Evolutionary conservation across 2,329 filamentous ascomycete genomes (phyloP).

Genomic region (Acephala macrosclerotiorum): DNA sequence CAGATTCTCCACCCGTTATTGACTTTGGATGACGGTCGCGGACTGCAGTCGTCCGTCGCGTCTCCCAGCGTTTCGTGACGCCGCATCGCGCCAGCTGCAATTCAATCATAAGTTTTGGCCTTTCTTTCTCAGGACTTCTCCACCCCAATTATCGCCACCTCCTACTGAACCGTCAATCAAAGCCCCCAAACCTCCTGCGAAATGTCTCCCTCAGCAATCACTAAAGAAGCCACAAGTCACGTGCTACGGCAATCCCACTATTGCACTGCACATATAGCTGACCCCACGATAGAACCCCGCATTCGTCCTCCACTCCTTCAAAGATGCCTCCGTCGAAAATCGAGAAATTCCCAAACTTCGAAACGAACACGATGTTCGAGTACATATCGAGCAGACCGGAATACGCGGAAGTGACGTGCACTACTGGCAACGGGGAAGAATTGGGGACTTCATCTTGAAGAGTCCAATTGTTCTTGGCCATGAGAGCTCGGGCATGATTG

Average conservation of each 20-base stretch:
- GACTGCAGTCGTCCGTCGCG: background rate
- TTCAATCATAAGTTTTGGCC: constrained; percentile 1
- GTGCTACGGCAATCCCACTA: background rate
- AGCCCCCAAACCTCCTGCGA: background rate
- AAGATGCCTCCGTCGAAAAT: constrained; percentile 54
- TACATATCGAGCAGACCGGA: constrained; percentile 54
- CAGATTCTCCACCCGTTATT: background rate
- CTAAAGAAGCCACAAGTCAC: background rate
- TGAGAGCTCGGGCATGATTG: constrained; percentile 4
- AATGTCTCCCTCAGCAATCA: constrained; percentile 4
- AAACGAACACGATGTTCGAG: constrained; percentile 51
- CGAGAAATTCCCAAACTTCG: constrained; percentile 49
- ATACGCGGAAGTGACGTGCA: constrained; percentile 56
- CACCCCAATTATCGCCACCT: background rate
- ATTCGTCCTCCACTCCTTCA: constrained; percentile 55
- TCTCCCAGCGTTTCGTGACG: background rate
- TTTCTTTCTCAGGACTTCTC: constrained; percentile 1
- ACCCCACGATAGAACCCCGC: constrained; percentile 49
- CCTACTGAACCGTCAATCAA: background rate
- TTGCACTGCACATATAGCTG: background rate
- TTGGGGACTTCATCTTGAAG: constrained; percentile 22
- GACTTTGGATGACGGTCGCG: background rate
- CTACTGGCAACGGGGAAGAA: constrained; percentile 42
- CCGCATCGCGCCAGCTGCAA: background rate
- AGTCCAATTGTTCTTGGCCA: constrained; percentile 8